Conservation (phyloP, 371 early-diverging fungal species). For the Mortierella sp. region DNA sequence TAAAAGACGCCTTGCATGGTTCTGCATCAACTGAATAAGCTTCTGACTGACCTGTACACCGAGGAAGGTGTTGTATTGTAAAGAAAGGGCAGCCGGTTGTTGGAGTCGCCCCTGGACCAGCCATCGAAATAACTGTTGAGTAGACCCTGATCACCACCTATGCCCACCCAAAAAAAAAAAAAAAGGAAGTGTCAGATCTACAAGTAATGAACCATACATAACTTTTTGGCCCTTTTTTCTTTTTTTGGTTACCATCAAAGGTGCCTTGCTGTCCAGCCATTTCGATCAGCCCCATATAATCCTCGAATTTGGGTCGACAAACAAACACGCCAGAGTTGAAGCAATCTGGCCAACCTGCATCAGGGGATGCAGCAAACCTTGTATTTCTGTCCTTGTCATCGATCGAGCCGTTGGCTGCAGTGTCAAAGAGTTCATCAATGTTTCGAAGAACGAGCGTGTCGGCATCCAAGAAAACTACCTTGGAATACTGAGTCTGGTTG, state of each 20-base stretch:
- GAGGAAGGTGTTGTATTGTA: slow-evolving; percentile 94
- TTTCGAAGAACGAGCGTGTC: slow-evolving; percentile 86
- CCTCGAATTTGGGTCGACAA: slow-evolving; percentile 69
- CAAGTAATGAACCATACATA: background rate
- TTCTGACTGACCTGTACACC: slow-evolving; percentile 79
- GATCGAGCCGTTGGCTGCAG: slow-evolving; percentile 57
- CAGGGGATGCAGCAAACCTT: slow-evolving; percentile 84
- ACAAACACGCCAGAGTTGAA: slow-evolving; percentile 98
- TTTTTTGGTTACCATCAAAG: slow-evolving; percentile 77
- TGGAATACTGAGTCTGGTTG: slow-evolving; percentile 72
- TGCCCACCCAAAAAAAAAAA: slow-evolving; percentile 5
- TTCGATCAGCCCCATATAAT: slow-evolving; percentile 66
- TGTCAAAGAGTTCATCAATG: slow-evolving; percentile 86
- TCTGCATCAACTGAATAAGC: background rate
- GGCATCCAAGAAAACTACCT: slow-evolving; percentile 91
- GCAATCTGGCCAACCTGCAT: slow-evolving; percentile 93
- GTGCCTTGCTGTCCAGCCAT: slow-evolving; percentile 71
- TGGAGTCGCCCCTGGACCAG: slow-evolving; percentile 77
- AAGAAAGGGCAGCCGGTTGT: slow-evolving; percentile 86
- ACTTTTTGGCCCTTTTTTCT: background rate
- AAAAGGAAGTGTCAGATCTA: background rate
- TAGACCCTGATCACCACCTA: slow-evolving; percentile 96
- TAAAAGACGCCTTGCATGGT: background rate
- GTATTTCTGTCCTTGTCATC: slow-evolving; percentile 62
- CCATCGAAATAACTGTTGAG: slow-evolving; percentile 87